Evolutionary conservation across 192 early-diverging fungal genomes (phyloP).

Genomic region (Gryganskiella cystojenkinii): DNA sequence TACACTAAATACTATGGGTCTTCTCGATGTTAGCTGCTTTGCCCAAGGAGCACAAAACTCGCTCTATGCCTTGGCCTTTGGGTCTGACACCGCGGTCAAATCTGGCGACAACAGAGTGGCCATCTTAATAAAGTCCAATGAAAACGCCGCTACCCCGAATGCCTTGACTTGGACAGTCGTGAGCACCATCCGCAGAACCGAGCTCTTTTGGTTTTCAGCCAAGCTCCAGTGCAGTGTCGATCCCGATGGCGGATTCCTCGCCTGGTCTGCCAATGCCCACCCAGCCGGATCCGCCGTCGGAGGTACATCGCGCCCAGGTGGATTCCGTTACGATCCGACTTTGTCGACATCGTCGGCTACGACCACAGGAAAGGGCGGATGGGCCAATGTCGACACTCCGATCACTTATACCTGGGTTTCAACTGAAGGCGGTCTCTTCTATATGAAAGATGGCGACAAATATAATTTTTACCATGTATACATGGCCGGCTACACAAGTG

Average conservation of each 20-base stretch:
- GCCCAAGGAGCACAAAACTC: conserved; percentile 3
- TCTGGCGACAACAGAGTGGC: background rate
- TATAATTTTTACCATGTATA: conserved; percentile 12
- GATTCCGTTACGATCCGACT: conserved; percentile 17
- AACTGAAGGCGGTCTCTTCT: conserved; percentile 1
- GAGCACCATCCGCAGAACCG: conserved; percentile 7
- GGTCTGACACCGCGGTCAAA: background rate
- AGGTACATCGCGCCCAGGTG: conserved; percentile 8
- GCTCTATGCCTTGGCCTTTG: conserved; percentile 11
- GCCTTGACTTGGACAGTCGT: conserved; percentile 12
- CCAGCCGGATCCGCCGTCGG: background rate
- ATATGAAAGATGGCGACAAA: background rate
- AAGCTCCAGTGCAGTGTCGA: conserved; percentile 1
- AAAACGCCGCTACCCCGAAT: conserved; percentile 1
- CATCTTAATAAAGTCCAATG: conserved; percentile 14
- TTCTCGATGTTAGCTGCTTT: conserved; percentile 14
- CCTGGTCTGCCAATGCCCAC: conserved; percentile 6
- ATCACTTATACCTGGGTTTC: conserved; percentile 12
- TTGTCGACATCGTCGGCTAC: conserved; percentile 4
- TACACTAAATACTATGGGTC: conserved; percentile 14
- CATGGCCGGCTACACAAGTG: background rate
- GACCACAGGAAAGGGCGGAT: conserved; percentile 20
- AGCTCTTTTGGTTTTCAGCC: background rate
- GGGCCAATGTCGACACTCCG: conserved; percentile 15
- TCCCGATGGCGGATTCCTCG: conserved; percentile 17